Conservation (phyloP, 2,329 filamentous ascomycete species). For the Mollisia scopiformis region DNA sequence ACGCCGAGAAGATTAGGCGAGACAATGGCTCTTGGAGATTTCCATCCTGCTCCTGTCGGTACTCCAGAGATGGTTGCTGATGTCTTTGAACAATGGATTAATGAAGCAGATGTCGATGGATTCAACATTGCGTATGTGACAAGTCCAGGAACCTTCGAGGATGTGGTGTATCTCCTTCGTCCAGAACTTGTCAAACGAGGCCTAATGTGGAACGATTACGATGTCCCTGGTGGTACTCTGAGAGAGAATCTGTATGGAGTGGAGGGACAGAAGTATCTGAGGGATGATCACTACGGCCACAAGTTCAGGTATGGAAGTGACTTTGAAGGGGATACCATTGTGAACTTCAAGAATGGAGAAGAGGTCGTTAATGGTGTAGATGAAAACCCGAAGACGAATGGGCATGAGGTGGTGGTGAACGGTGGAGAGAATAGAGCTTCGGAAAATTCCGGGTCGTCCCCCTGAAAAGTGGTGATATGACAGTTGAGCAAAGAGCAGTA, state of each 20-base stretch:
- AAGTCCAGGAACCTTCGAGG: too few relatives aligned
- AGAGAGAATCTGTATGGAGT: conserved; percentile 43
- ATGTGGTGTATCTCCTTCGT: too few relatives aligned
- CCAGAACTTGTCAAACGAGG: conserved; percentile 57
- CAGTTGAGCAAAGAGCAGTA: not conserved
- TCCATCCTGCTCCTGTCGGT: too few relatives aligned
- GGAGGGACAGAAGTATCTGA: conserved; percentile 9
- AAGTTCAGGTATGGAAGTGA: conserved; percentile 7
- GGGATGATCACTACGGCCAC: conserved; percentile 9
- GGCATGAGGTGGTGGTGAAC: too few relatives aligned
- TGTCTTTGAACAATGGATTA: too few relatives aligned
- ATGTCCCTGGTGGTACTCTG: conserved; percentile 58
- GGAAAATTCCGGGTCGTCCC: not conserved
- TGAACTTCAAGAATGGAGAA: not conserved
- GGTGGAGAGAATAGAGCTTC: too few relatives aligned
- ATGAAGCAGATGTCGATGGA: too few relatives aligned
- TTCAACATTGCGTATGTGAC: too few relatives aligned
- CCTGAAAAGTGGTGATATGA: not conserved
- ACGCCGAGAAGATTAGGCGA: too few relatives aligned
- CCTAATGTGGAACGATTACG: conserved; percentile 51
- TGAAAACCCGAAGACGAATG: not conserved
- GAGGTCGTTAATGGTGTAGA: not conserved
- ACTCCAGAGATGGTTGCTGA: too few relatives aligned
- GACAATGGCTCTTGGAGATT: too few relatives aligned
- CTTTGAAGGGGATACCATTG: conserved; percentile 5